Evolutionary conservation across 2,329 filamentous ascomycete genomes (phyloP).

Genomic region (Stenocarpella maydis): DNA sequence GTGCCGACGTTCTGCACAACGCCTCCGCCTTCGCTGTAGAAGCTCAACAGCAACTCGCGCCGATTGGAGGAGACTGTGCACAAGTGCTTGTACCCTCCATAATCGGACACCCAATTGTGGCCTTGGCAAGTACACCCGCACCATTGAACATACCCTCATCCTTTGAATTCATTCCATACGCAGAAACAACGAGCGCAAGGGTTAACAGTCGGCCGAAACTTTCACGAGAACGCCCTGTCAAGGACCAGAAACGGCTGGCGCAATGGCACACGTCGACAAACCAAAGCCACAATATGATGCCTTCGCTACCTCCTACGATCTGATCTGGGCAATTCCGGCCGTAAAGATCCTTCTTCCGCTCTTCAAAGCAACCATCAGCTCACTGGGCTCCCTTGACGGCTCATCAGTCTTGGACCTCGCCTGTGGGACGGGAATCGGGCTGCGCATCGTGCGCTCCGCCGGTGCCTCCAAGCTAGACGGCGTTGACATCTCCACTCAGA

Average conservation of each 20-base stretch:
- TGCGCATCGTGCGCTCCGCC: background rate
- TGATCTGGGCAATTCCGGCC: constrained; percentile 1
- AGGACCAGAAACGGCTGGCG: fast-evolving
- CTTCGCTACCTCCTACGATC: constrained; percentile 11
- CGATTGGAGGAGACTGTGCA: background rate
- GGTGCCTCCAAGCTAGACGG: constrained; percentile 10
- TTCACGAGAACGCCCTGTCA: background rate
- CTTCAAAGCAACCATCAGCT: background rate
- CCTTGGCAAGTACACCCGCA: background rate
- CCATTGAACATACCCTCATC: background rate
- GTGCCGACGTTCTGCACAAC: too few relatives aligned
- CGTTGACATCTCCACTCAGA: constrained; percentile 4
- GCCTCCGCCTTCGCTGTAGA: too few relatives aligned
- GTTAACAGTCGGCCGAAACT: background rate
- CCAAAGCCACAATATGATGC: background rate
- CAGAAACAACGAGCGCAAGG: too few relatives aligned
- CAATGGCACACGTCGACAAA: background rate
- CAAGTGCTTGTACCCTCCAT: background rate
- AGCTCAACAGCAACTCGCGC: too few relatives aligned
- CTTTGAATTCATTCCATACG: background rate
- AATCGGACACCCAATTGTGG: background rate
- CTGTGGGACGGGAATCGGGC: constrained; percentile 6
- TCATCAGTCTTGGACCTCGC: constrained; percentile 2
- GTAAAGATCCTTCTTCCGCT: background rate
- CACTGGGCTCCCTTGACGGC: background rate